Base-by-base conservation (phyloP, 495 filamentous ascomycete species). In the Neurospora tetraspora region DNA sequence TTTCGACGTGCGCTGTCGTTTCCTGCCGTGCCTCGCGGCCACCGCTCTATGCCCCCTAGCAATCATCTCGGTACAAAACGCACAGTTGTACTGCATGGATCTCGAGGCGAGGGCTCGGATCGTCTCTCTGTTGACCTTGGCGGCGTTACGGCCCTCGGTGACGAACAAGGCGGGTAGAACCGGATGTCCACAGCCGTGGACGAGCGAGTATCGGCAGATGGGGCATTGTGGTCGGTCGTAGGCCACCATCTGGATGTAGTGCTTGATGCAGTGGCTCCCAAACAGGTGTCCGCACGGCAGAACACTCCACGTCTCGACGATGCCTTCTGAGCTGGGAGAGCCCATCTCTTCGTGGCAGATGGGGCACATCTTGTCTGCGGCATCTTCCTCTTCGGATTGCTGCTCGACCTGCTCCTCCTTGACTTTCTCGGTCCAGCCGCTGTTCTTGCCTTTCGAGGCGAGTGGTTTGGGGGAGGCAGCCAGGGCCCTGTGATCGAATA, bases 311-410 rank as follows among this genome's bases (percentile, higher is more conserved):
- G 75, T 68, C 74, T 86, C 84, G 23, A 76, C 45, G 70, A 81
- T 75, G 72, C 82, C 82, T 69, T 84, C 82, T 5, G 79, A 77
- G 42, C 76, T 82, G 14, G 70, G 70, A 20, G 72, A 20, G 43
- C 82, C 82, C 69, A 85, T 76, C 10, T 77, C 75, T 61, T 86
- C 82, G 70, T 82, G 79, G 77, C 84, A 86, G 69, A 86, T 86
- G 68, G 81, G 79, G 47, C 84, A 86, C 40, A 73, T 68, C 18
- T 78, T 74, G 27, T 83, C 80, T 65, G 53, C 53, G 27, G 53
- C 23, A 78, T 72, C 47, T 76, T 70, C 10, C 75, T 39, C 23
- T 74, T 71, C 53, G 45, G 27, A 36, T 65, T 65, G 23, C 11
- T 61, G 20, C 12, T 34, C 53, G 14, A 53, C 68, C 18, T 73